phyloP scores from a whole-genome alignment of 2,329 filamentous ascomycete species.

The Dothideomycetes sp. region DNA sequence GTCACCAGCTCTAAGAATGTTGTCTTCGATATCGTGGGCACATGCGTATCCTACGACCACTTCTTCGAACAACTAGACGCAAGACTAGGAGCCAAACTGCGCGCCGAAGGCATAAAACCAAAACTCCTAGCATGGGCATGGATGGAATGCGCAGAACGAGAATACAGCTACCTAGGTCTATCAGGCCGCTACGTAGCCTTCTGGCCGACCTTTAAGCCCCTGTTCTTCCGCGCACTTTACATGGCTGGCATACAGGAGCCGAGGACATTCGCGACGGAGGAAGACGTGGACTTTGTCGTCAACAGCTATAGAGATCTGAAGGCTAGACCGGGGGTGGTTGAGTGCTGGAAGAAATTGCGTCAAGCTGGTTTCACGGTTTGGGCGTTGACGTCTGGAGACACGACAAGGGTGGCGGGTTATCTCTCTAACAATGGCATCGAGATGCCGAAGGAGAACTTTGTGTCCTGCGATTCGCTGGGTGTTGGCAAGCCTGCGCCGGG shows the following conservation, averaged over 20 bases:
- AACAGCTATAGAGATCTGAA: slow-evolving; percentile 24
- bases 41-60: slow-evolving; percentile 35
- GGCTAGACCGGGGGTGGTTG: slow-evolving; percentile 27
- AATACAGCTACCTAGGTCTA: slow-evolving; percentile 39
- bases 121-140: slow-evolving; percentile 35
- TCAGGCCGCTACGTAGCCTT: slow-evolving; percentile 33
- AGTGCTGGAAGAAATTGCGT: slow-evolving; percentile 33
- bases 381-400: slow-evolving; percentile 43
- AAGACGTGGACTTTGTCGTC: slow-evolving; percentile 29
- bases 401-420: slow-evolving; percentile 39
- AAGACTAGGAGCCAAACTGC: slow-evolving; percentile 31
- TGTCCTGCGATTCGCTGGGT: slow-evolving; percentile 38
- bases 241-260: slow-evolving; percentile 34
- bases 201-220: slow-evolving; percentile 28
- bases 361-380: slow-evolving; percentile 40
- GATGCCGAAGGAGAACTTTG: slow-evolving; percentile 39
- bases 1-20: too few relatives aligned
- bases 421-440: slow-evolving; percentile 37
- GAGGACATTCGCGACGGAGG: slow-evolving; percentile 28
- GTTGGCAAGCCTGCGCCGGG: slow-evolving; percentile 40
- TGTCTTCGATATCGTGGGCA: slow-evolving; percentile 37
- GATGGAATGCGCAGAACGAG: slow-evolving; percentile 37
- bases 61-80: slow-evolving; percentile 31
- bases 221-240: slow-evolving; percentile 39
- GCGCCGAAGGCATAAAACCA: slow-evolving; percentile 27